A percentile compares a stretch with the other conserved stretches of the same genome.
phyloP scores from a whole-genome alignment of 1,139 yeast genomes.

The Debaryomyces sp. region DNA sequence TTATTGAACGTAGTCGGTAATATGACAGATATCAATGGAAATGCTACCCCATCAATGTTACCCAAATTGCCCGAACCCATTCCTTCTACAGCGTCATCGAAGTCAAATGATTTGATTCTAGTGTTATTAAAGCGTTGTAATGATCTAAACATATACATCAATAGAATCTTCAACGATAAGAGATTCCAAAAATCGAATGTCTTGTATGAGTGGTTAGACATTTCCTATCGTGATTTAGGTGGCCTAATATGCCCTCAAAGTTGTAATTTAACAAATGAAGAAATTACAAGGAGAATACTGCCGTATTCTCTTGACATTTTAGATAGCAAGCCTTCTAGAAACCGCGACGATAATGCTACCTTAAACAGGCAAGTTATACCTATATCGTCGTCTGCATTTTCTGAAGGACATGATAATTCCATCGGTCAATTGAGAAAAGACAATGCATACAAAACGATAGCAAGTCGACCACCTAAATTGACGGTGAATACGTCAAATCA shows the following conservation, averaged over 20 bases:
- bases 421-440: neutral
- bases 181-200: slow-evolving; percentile 29
- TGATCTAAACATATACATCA: slow-evolving; percentile 39
- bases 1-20: slow-evolving; percentile 18
- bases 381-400: neutral
- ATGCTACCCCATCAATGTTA: slow-evolving; percentile 20
- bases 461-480: neutral
- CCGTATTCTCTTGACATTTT: slow-evolving; percentile 21
- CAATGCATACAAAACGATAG: neutral
- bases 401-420: neutral
- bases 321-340: neutral
- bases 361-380: neutral
- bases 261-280: slow-evolving; percentile 15
- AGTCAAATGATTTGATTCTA: slow-evolving; percentile 5
- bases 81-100: slow-evolving; percentile 19
- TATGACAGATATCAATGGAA: neutral
- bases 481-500: slow-evolving; percentile 4
- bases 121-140: slow-evolving; percentile 28
- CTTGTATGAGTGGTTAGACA: slow-evolving; percentile 38
- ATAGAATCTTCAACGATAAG: slow-evolving; percentile 26
- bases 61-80: slow-evolving; percentile 51
- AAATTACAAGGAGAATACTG: slow-evolving; percentile 24
- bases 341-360: neutral
- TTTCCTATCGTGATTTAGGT: slow-evolving; percentile 23
- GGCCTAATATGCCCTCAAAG: slow-evolving; percentile 20